Percentiles rank a stretch among this genome's conserved stretches.
Evolutionary conservation across 2,329 filamentous ascomycete species (phyloP).

Genomic region (Setomelanomma holmii): DNA sequence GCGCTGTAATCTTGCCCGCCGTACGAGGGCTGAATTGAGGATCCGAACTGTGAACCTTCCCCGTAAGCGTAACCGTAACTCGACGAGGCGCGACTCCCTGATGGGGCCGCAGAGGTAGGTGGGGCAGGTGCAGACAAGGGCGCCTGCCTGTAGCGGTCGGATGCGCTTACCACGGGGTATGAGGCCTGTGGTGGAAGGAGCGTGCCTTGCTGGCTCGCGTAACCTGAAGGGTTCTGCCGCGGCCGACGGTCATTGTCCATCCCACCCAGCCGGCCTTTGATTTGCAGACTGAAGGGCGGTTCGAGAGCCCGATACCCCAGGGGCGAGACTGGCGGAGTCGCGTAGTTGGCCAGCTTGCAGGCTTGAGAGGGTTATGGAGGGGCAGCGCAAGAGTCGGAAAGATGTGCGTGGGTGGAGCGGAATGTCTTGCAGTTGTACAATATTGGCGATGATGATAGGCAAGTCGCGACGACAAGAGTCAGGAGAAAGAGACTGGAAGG

Average conservation of each 20-base stretch:
- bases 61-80: constrained; percentile 61
- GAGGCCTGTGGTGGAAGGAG: constrained; percentile 54
- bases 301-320: constrained; percentile 67
- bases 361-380: constrained; percentile 31
- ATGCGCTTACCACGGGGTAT: constrained; percentile 54
- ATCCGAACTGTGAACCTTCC: constrained; percentile 62
- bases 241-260: constrained; percentile 80
- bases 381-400: constrained; percentile 24
- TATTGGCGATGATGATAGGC: constrained; percentile 18
- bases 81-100: constrained; percentile 49
- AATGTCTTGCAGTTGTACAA: constrained; percentile 16
- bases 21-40: constrained; percentile 66
- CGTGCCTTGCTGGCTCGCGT: constrained; percentile 60
- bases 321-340: constrained; percentile 69
- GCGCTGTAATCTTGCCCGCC: constrained; percentile 68
- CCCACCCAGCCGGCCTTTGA: constrained; percentile 62
- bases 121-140: constrained; percentile 52
- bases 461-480: constrained; percentile 4
- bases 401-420: constrained; percentile 7
- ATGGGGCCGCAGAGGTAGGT: constrained; percentile 51
- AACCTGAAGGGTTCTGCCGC: constrained; percentile 75
- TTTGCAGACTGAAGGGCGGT: constrained; percentile 64
- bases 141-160: constrained; percentile 58
- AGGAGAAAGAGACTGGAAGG: constrained; percentile 19
- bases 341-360: constrained; percentile 71